These are phyloP conservation scores for Tothia fuscella DNA, from an alignment of 2,329 filamentous ascomycete genomes.

Conservation along the genomic window DNA sequence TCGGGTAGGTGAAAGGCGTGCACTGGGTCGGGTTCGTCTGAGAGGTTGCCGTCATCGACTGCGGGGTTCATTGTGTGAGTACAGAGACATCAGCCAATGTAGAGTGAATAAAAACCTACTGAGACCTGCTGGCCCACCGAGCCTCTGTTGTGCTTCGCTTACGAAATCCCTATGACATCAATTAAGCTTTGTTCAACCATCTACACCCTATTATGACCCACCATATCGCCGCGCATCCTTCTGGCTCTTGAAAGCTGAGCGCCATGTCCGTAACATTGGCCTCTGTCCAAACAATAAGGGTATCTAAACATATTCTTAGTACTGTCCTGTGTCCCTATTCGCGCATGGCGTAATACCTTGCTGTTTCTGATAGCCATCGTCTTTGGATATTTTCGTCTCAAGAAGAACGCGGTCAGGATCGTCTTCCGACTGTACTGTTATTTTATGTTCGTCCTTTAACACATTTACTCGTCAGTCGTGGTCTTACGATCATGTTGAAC, in stretches of 20 bases:
- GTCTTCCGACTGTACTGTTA: slow-evolving; percentile 89
- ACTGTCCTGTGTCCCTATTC: neutral
- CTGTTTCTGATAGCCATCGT: slow-evolving; percentile 96
- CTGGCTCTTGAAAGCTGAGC: slow-evolving; percentile 92
- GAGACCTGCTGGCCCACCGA: slow-evolving; percentile 48
- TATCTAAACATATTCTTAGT: slow-evolving; percentile 46
- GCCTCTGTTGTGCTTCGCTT: slow-evolving; percentile 66
- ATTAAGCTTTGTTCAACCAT: slow-evolving; percentile 11
- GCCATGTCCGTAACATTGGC: slow-evolving; percentile 90
- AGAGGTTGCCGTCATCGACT: slow-evolving; percentile 73
- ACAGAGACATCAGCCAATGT: neutral
- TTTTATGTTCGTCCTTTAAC: slow-evolving; percentile 67
- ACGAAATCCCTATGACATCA: slow-evolving; percentile 66
- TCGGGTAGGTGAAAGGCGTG: slow-evolving; percentile 62
- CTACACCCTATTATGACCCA: slow-evolving; percentile 30
- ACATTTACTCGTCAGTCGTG: slow-evolving; percentile 42
- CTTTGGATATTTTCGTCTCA: slow-evolving; percentile 80
- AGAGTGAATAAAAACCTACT: slow-evolving; percentile 39
- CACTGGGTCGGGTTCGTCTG: slow-evolving; percentile 68
- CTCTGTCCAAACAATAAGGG: slow-evolving; percentile 96
- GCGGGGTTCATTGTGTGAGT: neutral
- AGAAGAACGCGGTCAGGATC: slow-evolving; percentile 71
- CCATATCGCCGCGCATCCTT: slow-evolving; percentile 90
- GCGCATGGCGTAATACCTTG: slow-evolving; percentile 51
- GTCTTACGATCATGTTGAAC: slow-evolving; percentile 10